phyloP scores from a whole-genome alignment of 2,329 filamentous ascomycete genomes.

The Podosphaera xanthii region DNA sequence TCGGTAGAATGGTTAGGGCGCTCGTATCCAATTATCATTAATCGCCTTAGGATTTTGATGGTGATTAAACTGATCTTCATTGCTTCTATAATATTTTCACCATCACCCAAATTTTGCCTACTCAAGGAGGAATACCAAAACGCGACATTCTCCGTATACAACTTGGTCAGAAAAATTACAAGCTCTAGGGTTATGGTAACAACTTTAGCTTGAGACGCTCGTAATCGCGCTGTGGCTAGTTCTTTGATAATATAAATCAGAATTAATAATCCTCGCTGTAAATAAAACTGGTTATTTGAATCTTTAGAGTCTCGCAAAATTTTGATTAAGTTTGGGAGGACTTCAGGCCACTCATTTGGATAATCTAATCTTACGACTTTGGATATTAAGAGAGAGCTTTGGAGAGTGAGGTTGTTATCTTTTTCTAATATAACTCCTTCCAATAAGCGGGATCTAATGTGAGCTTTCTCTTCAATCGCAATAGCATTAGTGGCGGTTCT shows the following conservation, averaged over 20 bases:
- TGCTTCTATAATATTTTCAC: constrained; percentile 29
- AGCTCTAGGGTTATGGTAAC: constrained; percentile 65
- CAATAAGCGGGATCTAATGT: constrained; percentile 54
- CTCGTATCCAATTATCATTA: constrained; percentile 65
- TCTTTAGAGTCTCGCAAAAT: constrained; percentile 36
- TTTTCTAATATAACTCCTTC: constrained; percentile 57
- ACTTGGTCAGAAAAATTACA: constrained; percentile 52
- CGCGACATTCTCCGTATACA: constrained; percentile 54
- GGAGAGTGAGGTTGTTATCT: constrained; percentile 52
- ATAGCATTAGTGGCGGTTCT: constrained; percentile 37
- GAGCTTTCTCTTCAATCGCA: constrained; percentile 49
- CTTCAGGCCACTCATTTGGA: constrained; percentile 59
- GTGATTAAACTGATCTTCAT: constrained; percentile 59
- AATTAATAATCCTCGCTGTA: constrained; percentile 51
- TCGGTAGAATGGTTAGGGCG: constrained; percentile 57
- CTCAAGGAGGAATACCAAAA: constrained; percentile 42
- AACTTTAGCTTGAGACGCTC: constrained; percentile 51
- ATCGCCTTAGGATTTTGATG: constrained; percentile 57
- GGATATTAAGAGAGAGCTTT: constrained; percentile 70
- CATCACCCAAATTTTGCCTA: constrained; percentile 32
- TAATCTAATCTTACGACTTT: constrained; percentile 83
- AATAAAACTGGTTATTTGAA: constrained; percentile 34
- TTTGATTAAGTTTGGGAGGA: constrained; percentile 34
- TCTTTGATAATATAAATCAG: constrained; percentile 80
- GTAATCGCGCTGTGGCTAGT: constrained; percentile 55